Evolutionary conservation across 2,329 filamentous ascomycete genomes (phyloP).

Genomic region (Coniochaeta hoffmannii): DNA sequence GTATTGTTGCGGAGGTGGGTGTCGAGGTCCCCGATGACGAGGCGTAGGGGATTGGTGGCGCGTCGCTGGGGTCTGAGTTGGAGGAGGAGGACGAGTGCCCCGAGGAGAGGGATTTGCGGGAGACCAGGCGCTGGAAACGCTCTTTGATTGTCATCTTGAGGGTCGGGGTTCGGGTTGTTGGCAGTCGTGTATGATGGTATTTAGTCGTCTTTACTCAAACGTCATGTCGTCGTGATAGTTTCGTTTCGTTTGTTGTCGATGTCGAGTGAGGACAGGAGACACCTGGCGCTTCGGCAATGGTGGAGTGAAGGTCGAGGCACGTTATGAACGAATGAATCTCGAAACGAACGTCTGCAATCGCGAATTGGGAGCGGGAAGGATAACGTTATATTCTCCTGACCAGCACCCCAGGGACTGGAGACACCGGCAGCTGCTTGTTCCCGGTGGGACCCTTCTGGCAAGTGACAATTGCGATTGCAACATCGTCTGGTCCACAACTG

Average conservation of each 20-base stretch:
- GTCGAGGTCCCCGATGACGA: background rate
- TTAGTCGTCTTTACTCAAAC: background rate
- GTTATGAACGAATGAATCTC: background rate
- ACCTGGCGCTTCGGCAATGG: background rate
- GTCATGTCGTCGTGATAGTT: background rate
- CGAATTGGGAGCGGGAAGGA: background rate
- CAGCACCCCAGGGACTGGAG: background rate
- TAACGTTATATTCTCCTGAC: background rate
- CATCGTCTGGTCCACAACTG: background rate
- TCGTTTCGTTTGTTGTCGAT: background rate
- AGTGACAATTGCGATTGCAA: background rate
- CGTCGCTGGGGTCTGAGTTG: background rate
- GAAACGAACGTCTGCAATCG: background rate
- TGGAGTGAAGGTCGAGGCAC: background rate
- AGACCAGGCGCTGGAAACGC: conserved; percentile 10
- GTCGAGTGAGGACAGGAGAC: background rate
- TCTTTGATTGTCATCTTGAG: conserved; percentile 12
- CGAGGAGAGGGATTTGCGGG: conserved; percentile 8
- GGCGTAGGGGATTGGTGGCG: background rate
- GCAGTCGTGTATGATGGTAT: background rate
- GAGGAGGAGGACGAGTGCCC: conserved; percentile 2
- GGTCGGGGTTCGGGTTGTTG: background rate
- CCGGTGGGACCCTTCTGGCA: background rate
- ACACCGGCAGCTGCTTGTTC: background rate
- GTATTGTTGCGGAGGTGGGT: background rate